These are phyloP conservation scores for Hygrophorus pudorinus DNA, from an alignment of 768 basidiomycete genomes.

Conservation along the genomic window DNA sequence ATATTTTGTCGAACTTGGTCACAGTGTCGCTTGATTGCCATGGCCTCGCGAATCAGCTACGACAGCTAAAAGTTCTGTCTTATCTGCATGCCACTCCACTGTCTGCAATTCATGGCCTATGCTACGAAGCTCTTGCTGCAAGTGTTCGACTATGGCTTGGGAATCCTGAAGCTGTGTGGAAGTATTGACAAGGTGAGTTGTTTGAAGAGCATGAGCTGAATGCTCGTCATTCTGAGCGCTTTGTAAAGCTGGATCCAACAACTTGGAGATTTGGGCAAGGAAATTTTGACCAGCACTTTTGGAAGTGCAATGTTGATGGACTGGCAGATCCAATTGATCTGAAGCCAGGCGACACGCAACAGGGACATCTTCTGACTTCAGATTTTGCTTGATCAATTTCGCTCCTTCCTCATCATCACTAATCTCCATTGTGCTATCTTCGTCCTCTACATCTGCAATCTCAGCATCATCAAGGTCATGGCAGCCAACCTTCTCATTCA, in stretches of 20 bases:
- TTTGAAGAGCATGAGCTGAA: too few species aligned
- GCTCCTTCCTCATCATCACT: not conserved
- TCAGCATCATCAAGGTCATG: conserved; percentile 10
- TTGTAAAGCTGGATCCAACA: not conserved
- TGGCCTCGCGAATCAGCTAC: too few species aligned
- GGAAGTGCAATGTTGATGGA: not conserved
- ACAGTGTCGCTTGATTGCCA: too few species aligned
- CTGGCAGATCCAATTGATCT: not conserved
- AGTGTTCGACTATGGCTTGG: too few species aligned
- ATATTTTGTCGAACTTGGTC: too few species aligned
- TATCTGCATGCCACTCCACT: too few species aligned
- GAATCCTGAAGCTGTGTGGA: too few species aligned
- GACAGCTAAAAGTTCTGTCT: too few species aligned
- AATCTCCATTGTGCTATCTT: not conserved
- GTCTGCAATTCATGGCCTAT: too few species aligned
- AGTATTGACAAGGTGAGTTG: too few species aligned
- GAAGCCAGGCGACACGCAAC: not conserved
- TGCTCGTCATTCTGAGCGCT: not conserved
- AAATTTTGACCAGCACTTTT: not conserved
- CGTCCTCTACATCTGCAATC: not conserved
- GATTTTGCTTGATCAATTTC: not conserved
- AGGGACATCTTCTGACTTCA: not conserved
- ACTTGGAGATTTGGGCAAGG: not conserved
- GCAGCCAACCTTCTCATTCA: conserved; percentile 14
- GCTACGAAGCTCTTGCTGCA: too few species aligned